Percentiles rank a stretch among this genome's conserved stretches.
Evolutionary conservation across 1,139 yeast genomes (phyloP).

Genomic region (Yueomyces sp.): DNA sequence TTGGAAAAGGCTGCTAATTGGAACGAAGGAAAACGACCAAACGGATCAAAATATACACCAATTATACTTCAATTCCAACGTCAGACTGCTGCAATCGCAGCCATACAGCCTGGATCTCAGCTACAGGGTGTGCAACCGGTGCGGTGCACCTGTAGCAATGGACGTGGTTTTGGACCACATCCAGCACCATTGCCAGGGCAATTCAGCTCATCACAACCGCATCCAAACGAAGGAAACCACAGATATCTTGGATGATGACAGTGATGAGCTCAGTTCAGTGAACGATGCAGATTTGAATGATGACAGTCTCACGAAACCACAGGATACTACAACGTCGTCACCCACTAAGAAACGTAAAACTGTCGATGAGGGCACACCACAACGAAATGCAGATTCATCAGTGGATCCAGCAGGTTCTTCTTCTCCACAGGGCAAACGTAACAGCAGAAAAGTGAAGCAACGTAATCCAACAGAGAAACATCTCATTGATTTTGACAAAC

Average conservation of each 20-base stretch:
- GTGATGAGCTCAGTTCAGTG: neutral
- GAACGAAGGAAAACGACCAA: no score
- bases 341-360: neutral
- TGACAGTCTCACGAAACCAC: neutral
- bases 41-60: no score
- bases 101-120: slow-evolving; percentile 32
- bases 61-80: slow-evolving; percentile 14
- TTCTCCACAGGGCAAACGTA: slow-evolving; percentile 25
- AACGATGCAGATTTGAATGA: neutral
- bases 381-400: neutral
- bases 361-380: neutral
- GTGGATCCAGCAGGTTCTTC: slow-evolving; percentile 2
- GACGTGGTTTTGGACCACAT: no score
- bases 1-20: no score
- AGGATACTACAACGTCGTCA: neutral
- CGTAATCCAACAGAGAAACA: slow-evolving; percentile 55
- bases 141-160: slow-evolving; percentile 43
- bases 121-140: slow-evolving; percentile 53
- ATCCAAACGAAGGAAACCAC: no score
- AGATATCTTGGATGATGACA: neutral
- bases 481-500: slow-evolving; percentile 86
- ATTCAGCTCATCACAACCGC: no score
- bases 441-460: slow-evolving; percentile 34
- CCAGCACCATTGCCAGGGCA: no score
- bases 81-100: slow-evolving; percentile 26